phyloP scores from a whole-genome alignment of 176 grass and related monocot species.

The Avena eriantha region DNA sequence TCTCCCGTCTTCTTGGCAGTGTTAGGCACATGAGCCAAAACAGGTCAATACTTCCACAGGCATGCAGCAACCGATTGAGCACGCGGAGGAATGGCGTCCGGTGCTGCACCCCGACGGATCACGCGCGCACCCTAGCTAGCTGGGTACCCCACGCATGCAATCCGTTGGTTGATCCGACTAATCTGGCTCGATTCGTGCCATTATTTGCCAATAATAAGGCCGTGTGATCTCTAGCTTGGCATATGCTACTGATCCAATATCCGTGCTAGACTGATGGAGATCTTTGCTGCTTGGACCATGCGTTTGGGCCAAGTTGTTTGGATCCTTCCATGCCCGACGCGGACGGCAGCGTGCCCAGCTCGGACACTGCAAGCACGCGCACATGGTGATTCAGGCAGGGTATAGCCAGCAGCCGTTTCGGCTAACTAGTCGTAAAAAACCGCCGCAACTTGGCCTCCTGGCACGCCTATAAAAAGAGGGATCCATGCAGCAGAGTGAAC shows the following conservation, averaged over 20 bases:
- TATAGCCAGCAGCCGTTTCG: background rate
- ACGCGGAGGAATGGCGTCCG: background rate
- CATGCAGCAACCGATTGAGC: background rate
- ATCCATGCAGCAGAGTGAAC: conserved; percentile 27
- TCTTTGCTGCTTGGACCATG: background rate
- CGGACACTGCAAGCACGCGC: background rate
- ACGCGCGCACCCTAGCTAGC: background rate
- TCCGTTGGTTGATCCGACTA: background rate
- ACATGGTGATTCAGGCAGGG: background rate
- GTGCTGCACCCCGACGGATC: background rate
- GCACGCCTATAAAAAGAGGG: conserved; percentile 55
- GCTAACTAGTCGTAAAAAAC: background rate
- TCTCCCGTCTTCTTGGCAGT: conserved; percentile 8
- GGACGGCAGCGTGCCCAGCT: background rate
- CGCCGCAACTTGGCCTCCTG: conserved; percentile 31
- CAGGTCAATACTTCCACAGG: background rate
- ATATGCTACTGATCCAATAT: background rate
- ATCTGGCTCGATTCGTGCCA: background rate
- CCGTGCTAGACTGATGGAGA: background rate
- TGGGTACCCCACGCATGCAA: background rate
- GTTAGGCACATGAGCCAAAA: conserved; percentile 9
- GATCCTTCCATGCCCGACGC: background rate
- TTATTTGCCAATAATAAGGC: conserved; percentile 1
- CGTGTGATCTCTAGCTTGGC: background rate
- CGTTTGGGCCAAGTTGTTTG: background rate